These are phyloP conservation scores for Russula sp. DNA, from an alignment of 768 basidiomycete genomes.

Conservation along the genomic window DNA sequence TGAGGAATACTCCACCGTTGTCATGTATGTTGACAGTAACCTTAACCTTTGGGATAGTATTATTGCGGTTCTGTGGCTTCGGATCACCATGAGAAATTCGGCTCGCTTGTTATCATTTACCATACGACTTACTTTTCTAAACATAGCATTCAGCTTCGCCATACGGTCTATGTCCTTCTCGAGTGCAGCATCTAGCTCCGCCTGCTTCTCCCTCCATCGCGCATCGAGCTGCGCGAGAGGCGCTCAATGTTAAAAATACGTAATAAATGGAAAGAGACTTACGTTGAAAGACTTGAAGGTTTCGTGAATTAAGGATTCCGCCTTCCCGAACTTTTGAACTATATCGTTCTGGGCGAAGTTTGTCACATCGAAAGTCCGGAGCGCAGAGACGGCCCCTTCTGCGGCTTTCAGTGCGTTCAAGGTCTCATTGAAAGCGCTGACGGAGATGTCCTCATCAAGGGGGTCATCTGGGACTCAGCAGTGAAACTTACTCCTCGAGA, in stretches of 20 bases:
- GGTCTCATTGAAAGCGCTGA: slow-evolving; percentile 10
- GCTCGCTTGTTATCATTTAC: background rate
- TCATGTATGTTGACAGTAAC: slow-evolving; percentile 3
- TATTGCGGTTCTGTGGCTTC: background rate
- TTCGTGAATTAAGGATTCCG: background rate
- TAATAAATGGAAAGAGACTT: background rate
- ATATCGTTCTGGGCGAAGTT: background rate
- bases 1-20: background rate
- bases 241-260: background rate
- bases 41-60: background rate
- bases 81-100: background rate
- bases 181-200: background rate
- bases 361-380: background rate
- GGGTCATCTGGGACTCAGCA: background rate
- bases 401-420: background rate
- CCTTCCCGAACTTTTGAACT: background rate
- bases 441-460: background rate
- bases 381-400: background rate
- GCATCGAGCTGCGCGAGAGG: background rate
- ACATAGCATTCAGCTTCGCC: background rate
- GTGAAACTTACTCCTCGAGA: slow-evolving; percentile 16
- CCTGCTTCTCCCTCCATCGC: background rate
- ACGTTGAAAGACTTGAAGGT: slow-evolving; percentile 6
- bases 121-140: background rate
- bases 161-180: slow-evolving; percentile 10